A percentile compares a stretch with the other conserved stretches of the same genome.
phyloP scores from a whole-genome alignment of 305 asterid genomes.

The Solanum aculeatissimum region DNA sequence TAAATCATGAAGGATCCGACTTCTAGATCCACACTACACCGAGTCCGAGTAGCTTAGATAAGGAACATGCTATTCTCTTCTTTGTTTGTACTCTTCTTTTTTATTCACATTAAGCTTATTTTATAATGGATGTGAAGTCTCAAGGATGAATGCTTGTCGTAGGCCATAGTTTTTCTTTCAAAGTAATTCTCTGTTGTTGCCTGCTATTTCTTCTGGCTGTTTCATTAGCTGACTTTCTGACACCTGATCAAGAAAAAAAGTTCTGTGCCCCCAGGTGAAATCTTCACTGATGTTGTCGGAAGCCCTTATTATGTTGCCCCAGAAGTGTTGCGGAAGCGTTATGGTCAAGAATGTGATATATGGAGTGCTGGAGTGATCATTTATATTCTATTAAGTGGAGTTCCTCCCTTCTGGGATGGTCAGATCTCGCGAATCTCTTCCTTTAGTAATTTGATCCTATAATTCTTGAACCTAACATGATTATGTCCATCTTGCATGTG shows the following conservation, averaged over 20 bases:
- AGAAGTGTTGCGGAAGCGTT: slow-evolving; percentile 44
- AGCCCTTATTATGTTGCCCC: slow-evolving; percentile 78
- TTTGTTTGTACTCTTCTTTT: neutral
- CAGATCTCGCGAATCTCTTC: neutral
- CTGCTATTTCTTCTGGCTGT: neutral
- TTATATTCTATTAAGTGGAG: slow-evolving; percentile 55
- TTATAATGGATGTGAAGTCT: neutral
- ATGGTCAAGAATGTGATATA: slow-evolving; percentile 49
- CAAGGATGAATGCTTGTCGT: neutral
- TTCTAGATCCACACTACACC: neutral
- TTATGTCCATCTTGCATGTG: neutral
- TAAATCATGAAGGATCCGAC: neutral
- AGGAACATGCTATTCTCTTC: neutral
- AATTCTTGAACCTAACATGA: neutral
- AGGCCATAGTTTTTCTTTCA: neutral
- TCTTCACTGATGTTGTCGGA: slow-evolving; percentile 54
- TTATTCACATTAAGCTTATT: neutral
- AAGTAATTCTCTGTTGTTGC: neutral
- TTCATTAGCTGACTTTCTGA: neutral
- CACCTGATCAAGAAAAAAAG: neutral
- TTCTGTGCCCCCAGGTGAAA: neutral
- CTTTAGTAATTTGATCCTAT: neutral
- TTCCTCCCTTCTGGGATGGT: slow-evolving; percentile 75
- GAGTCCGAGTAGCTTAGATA: neutral
- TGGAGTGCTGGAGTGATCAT: slow-evolving; percentile 74